These are phyloP conservation scores for Zasmidium citrigriseum DNA, from an alignment of 2,329 filamentous ascomycete species.

Conservation along the genomic window DNA sequence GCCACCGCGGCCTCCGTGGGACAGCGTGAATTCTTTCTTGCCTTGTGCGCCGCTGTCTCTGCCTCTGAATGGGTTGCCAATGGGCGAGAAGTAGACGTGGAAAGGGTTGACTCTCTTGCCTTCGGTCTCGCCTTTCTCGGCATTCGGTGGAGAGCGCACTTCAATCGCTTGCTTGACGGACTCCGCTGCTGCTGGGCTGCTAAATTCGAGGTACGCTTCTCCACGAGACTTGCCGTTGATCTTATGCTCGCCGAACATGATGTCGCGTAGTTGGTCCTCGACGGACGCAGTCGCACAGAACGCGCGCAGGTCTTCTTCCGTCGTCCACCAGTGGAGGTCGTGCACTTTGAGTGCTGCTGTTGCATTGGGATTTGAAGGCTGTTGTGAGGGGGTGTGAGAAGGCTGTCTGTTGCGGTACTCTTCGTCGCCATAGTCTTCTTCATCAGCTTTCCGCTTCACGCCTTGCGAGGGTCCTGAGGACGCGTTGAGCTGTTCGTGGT, in stretches of 20 bases:
- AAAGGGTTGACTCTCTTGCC: conserved; percentile 68
- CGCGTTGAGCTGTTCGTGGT: conserved; percentile 46
- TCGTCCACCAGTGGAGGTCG: conserved; percentile 95
- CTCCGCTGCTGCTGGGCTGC: conserved; percentile 78
- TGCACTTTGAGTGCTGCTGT: conserved; percentile 78
- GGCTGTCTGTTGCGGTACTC: conserved; percentile 7
- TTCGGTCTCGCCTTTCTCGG: conserved; percentile 16
- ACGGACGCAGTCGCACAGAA: conserved; percentile 71
- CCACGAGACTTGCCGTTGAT: conserved; percentile 99
- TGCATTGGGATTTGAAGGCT: conserved; percentile 58
- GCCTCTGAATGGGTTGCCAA: conserved; percentile 46
- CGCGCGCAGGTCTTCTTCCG: conserved; percentile 88
- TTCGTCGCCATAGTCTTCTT: conserved; percentile 45
- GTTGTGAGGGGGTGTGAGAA: conserved; percentile 38
- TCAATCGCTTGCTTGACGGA: conserved; percentile 83
- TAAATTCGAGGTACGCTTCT: conserved; percentile 83
- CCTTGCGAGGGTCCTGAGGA: conserved; percentile 52
- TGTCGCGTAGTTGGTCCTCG: conserved; percentile 83
- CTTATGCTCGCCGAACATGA: conserved; percentile 98
- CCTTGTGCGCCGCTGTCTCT: conserved; percentile 40
- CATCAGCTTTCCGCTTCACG: conserved; percentile 62
- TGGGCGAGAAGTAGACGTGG: conserved; percentile 49
- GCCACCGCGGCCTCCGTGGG: conserved; percentile 14
- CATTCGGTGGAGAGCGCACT: conserved; percentile 20
- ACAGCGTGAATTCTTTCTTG: conserved; percentile 34